Base-by-base conservation (phyloP, 2,329 filamentous ascomycete genomes). In the Fusarium sp. region DNA sequence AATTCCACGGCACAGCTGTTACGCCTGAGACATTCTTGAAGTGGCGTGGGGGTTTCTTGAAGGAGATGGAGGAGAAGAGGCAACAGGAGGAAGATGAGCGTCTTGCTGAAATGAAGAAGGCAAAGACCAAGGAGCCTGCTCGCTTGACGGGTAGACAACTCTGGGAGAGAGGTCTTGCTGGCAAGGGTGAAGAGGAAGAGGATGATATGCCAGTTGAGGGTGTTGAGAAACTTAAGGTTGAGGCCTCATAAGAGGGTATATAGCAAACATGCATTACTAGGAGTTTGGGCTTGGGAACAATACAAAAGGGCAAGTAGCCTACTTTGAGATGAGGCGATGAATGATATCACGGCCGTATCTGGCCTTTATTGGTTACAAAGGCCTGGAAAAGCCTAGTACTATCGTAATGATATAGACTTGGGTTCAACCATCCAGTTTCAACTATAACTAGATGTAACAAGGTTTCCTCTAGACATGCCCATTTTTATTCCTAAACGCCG, bases 1-100 rank as follows among this genome's bases (percentile, higher is more conserved):
- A 98, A 82, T 99, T 99, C 81, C 93, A 97, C 80, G 96, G 96
- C 63, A 93, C 93, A 38, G 87, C 90, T 35, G 96, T 99, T 23
- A 98, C 91, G n/a, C 86, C 90, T 26, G 94, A 97, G 83, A 91
- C 90, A 0, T 99, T 98, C 78, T 78, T 93, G 73, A 89, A 88
- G 73, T 99, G 96, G 96, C 87, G 93, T 60, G 90, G 91, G 41
- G 88, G 81, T 13, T 99, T 98, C 78, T 79, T 89, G 68, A 85
- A 86, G 78, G 96, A 98, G 84, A 91, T 95, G 89, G 91, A 91
- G 78, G 95, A 96, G 77, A 84, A 87, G 78, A 88, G 90, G 73
- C 81, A 83, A 74, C 86, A 83, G 73, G 88, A 91, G 75, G 92
- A 93, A 80, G 93, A 95, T 71, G 93, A 95, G 75, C 89, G 93